phyloP scores from a whole-genome alignment of 495 filamentous ascomycete genomes.

The Mycothermus thermophilus region DNA sequence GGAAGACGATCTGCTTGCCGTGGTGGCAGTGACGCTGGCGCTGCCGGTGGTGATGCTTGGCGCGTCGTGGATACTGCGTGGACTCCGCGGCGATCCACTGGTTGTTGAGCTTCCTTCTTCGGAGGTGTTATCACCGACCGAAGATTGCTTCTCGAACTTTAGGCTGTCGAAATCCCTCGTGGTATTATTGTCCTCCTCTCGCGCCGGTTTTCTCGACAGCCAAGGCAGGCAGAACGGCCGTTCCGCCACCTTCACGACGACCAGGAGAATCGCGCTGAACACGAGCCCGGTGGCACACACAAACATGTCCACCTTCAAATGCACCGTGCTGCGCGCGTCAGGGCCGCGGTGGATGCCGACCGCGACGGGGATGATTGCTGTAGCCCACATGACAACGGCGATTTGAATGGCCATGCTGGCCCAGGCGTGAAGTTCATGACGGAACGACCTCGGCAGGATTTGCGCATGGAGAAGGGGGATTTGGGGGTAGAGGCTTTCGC shows the following conservation, averaged over 20 bases:
- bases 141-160: too few species aligned
- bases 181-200: too few species aligned
- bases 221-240: conserved; percentile 8
- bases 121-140: too few species aligned
- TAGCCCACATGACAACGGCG: conserved; percentile 1
- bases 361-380: conserved; percentile 3
- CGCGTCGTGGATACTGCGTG: neutral
- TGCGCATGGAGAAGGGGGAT: conserved; percentile 5
- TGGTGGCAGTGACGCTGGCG: neutral
- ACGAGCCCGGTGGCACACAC: conserved; percentile 5
- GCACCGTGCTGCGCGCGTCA: neutral
- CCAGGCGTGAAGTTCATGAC: conserved; percentile 9
- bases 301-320: conserved; percentile 7
- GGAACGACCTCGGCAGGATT: too few species aligned
- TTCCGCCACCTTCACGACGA: neutral
- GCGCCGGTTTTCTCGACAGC: conserved; percentile 3
- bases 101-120: too few species aligned
- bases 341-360: conserved; percentile 5
- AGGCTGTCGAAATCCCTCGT: too few species aligned
- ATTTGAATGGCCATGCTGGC: conserved; percentile 5
- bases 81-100: too few species aligned
- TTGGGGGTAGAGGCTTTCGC: conserved; percentile 4
- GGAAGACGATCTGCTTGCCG: neutral
- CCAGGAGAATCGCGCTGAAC: neutral
- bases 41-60: neutral